phyloP scores from a whole-genome alignment of 441 rosid species.

The Corymbia citriodora region DNA sequence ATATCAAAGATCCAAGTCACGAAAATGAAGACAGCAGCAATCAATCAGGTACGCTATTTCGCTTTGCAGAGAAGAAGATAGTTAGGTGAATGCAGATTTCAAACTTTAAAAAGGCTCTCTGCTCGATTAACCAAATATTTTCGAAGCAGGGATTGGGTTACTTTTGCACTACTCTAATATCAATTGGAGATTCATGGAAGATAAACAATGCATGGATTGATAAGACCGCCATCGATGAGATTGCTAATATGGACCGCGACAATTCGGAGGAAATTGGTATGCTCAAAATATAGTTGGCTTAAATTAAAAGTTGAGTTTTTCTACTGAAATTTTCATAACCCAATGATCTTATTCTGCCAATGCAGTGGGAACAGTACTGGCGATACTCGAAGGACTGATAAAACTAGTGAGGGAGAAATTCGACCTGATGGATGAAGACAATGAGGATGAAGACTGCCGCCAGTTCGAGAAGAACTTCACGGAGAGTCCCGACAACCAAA shows the following conservation, averaged over 20 bases:
- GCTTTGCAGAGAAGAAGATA: not conserved
- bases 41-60: constrained; percentile 35
- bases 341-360: not conserved
- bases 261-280: constrained; percentile 56
- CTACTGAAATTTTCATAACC: not conserved
- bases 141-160: constrained; percentile 41
- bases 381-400: constrained; percentile 56
- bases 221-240: constrained; percentile 24
- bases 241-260: constrained; percentile 26
- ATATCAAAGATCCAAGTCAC: constrained; percentile 29
- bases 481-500: constrained; percentile 31
- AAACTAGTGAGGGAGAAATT: constrained; percentile 50
- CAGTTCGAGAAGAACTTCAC: constrained; percentile 25
- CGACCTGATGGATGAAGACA: constrained; percentile 49
- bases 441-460: constrained; percentile 27
- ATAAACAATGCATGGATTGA: constrained; percentile 45
- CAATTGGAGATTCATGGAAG: constrained; percentile 69
- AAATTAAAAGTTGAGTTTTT: not conserved
- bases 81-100: not conserved
- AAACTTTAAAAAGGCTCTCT: not conserved
- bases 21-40: constrained; percentile 36
- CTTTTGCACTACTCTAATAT: constrained; percentile 52
- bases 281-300: not conserved
- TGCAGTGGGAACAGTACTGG: constrained; percentile 61
- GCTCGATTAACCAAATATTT: not conserved